Conservation (phyloP, 2,329 filamentous ascomycete species). For the Trichophyton mentagrophytes region DNA sequence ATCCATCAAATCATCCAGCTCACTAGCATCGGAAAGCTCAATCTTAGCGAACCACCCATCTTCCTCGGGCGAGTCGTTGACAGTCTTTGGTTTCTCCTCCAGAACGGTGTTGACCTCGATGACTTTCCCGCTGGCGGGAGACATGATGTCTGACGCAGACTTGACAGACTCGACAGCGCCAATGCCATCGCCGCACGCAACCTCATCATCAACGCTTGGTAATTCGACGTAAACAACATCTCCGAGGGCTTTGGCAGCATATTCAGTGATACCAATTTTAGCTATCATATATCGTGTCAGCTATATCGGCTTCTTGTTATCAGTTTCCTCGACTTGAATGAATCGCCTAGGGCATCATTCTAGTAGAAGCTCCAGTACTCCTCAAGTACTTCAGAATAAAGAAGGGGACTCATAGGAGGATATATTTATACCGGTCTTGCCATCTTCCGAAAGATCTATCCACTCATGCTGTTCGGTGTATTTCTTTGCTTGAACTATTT, state of each 20-base stretch:
- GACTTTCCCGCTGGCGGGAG: conserved; percentile 68
- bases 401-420: conserved; percentile 15
- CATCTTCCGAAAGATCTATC: conserved; percentile 76
- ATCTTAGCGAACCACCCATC: conserved; percentile 93
- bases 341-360: neutral
- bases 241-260: conserved; percentile 82
- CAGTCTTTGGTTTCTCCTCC: conserved; percentile 70
- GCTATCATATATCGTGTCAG: conserved; percentile 27
- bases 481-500: conserved; percentile 47
- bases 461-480: conserved; percentile 98
- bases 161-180: conserved; percentile 98
- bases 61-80: conserved; percentile 83
- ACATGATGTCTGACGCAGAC: conserved; percentile 93
- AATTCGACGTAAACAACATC: conserved; percentile 98
- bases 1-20: conserved; percentile 67
- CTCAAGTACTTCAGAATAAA: neutral
- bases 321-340: neutral
- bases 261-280: conserved; percentile 72
- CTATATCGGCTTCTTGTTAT: neutral
- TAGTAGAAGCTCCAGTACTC: neutral
- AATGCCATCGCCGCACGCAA: conserved; percentile 67
- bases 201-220: conserved; percentile 55
- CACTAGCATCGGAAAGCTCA: conserved; percentile 55
- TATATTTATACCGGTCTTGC: conserved; percentile 53
- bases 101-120: conserved; percentile 59